Base-by-base conservation (phyloP, 2,329 filamentous ascomycete species). In the Aspergillus ibericus region DNA sequence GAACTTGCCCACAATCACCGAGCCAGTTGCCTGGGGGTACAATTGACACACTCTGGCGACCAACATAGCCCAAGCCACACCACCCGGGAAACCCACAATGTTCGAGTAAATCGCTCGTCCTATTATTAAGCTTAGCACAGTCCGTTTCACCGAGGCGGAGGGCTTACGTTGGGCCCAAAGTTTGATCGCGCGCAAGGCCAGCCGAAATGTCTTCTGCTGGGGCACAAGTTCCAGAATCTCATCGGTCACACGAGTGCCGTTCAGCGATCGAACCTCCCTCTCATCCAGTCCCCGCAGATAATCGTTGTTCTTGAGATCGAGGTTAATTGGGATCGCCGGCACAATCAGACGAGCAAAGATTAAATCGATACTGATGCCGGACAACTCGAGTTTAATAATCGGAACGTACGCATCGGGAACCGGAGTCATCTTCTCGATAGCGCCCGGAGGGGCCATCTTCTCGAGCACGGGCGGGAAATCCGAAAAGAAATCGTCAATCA, bases 11-110 rank as follows among this genome's bases (percentile, higher is more conserved):
- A 99, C 88, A 56, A 99, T 88, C 22, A 92, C 90, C 1, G 93
- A 91, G 16, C 91, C 90, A 8, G 92, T 91, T 6, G 95, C 95
- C 72, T 92, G 92, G 13, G 95, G 95, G 69, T 98, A 99, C 15
- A 99, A 84, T 75, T 99, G 95, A 75, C 95, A 98, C 42, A 98
- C 91, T 63, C 95, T 86, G 53, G 95, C 95, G 27, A 98, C 93
- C 70, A 99, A 84, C 90, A 99, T 97, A 12, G 93, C 95, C 92
- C 93, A 99, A 5, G 95, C 95, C 40, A 99, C 93, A 77, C 95
- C 95, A 67, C 95, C 95, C 2, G 95, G 95, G 66, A 95, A 99
- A 25, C 95, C 95, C 76, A 96, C 92, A 63, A 98, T 93, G 70
- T 97, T 97, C 63, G 92, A 92, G 72, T 98, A 98, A 49, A 98